phyloP scores from a whole-genome alignment of 352 stramenopile species.

The Globisporangium solare region DNA sequence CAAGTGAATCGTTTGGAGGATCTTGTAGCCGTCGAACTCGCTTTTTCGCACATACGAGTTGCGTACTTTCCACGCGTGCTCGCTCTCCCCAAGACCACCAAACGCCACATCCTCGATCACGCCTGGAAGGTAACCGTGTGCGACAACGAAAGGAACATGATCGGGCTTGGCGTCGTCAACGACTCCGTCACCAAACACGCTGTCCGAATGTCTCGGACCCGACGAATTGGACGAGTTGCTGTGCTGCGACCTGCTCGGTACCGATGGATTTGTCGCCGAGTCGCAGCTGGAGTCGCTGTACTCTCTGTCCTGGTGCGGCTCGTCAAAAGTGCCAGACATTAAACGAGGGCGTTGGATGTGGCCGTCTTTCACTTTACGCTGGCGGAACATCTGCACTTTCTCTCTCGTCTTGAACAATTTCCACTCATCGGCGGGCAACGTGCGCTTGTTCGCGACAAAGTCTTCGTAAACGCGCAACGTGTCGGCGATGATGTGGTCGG shows the following conservation, averaged over 20 bases:
- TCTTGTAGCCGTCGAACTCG: conserved; percentile 26
- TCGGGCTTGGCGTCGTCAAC: conserved; percentile 33
- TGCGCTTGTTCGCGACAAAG: conserved; percentile 37
- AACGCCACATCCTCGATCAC: conserved; percentile 43
- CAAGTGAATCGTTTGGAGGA: conserved; percentile 35
- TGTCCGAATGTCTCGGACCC: conserved; percentile 30
- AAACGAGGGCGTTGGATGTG: conserved; percentile 30
- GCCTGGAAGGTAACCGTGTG: conserved; percentile 32
- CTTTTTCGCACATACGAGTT: conserved; percentile 32
- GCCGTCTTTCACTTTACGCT: conserved; percentile 24
- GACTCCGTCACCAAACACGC: conserved; percentile 30
- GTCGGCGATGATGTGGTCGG: conserved; percentile 50
- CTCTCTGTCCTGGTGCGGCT: conserved; percentile 20
- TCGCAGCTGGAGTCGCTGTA: conserved; percentile 12
- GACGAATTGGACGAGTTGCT: conserved; percentile 24
- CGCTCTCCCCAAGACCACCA: conserved; percentile 27
- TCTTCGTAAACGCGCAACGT: conserved; percentile 46
- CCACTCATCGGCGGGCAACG: conserved; percentile 37
- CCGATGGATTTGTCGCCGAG: conserved; percentile 11
- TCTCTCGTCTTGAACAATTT: conserved; percentile 52
- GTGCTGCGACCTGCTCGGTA: conserved; percentile 14
- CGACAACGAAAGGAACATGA: conserved; percentile 29
- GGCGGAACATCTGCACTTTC: conserved; percentile 48
- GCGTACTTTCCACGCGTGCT: conserved; percentile 31
- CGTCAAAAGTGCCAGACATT: conserved; percentile 34